A percentile compares a stretch with the other conserved stretches of the same genome.
These are phyloP conservation scores for Cladorrhinum samala DNA, from an alignment of 495 filamentous ascomycete species.

Conservation along the genomic window DNA sequence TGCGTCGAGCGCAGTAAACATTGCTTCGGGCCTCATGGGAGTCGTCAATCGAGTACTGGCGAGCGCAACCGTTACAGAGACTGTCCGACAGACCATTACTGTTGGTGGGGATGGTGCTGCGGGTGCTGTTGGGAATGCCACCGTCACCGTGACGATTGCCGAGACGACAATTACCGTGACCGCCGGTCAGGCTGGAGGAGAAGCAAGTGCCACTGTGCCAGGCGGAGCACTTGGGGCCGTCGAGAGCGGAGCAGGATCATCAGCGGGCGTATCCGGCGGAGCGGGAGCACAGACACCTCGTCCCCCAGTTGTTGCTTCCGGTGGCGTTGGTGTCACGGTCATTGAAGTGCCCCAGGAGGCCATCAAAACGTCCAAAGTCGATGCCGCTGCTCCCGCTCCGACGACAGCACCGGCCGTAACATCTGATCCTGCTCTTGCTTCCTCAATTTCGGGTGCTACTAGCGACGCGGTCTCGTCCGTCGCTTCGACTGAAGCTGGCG, in stretches of 20 bases:
- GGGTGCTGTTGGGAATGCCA: constrained; percentile 22
- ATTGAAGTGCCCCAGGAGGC: constrained; percentile 19
- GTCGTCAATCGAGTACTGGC: constrained; percentile 14
- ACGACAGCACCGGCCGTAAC: neutral
- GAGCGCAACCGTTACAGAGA: constrained; percentile 35
- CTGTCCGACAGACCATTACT: constrained; percentile 28
- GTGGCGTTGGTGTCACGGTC: constrained; percentile 26
- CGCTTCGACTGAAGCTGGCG: neutral
- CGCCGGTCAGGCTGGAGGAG: constrained; percentile 14
- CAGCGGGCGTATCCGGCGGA: neutral
- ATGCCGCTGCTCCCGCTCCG: neutral
- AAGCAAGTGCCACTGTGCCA: constrained; percentile 4
- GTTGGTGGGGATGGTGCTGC: constrained; percentile 22
- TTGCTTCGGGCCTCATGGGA: constrained; percentile 12
- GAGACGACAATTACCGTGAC: constrained; percentile 31
- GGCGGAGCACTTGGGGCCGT: constrained; percentile 6
- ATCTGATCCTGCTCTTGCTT: neutral
- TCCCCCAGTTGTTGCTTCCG: constrained; percentile 7
- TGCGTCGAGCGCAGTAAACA: neutral
- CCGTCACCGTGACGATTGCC: constrained; percentile 23
- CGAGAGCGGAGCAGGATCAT: neutral
- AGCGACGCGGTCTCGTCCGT: neutral
- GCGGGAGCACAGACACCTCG: constrained; percentile 5
- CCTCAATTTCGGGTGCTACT: neutral
- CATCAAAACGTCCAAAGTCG: constrained; percentile 6